Evolutionary conservation across 257 asterid genomes (phyloP).

Genomic region (Henckelia pumila): DNA sequence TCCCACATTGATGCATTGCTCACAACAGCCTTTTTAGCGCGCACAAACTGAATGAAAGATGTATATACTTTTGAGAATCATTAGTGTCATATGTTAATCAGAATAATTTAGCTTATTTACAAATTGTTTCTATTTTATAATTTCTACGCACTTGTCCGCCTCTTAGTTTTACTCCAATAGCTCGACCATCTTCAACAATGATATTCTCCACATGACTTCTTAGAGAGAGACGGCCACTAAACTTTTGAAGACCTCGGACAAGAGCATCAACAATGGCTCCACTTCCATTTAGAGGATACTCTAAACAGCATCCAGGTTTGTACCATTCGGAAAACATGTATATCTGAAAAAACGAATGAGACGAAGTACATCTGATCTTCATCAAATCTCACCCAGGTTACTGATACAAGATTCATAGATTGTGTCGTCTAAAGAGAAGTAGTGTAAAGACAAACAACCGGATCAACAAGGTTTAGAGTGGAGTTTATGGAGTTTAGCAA

Average conservation of each 20-base stretch:
- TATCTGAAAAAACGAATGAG: constrained; percentile 43
- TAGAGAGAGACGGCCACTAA: constrained; percentile 81
- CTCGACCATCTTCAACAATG: constrained; percentile 83
- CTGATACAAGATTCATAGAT: background rate
- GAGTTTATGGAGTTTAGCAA: background rate
- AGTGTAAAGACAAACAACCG: background rate
- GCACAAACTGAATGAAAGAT: constrained; percentile 57
- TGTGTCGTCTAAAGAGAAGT: background rate
- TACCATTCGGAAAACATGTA: constrained; percentile 99
- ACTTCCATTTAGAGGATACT: constrained; percentile 90
- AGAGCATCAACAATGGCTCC: constrained; percentile 90
- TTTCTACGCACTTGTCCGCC: constrained; percentile 74
- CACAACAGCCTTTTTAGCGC: constrained; percentile 86
- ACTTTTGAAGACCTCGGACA: constrained; percentile 76
- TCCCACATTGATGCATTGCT: constrained; percentile 99
- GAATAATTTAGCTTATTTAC: background rate
- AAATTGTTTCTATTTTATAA: background rate
- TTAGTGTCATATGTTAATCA: background rate
- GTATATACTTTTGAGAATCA: constrained; percentile 1
- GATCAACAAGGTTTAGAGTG: background rate
- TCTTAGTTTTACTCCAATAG: constrained; percentile 82
- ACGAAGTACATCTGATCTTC: background rate
- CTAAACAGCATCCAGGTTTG: constrained; percentile 82
- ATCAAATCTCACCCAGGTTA: background rate
- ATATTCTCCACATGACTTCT: constrained; percentile 76